Percentiles rank a stretch among this genome's conserved stretches.
phyloP scores from a whole-genome alignment of 805 yeast species.

The Spencermartinsiella europaea region DNA sequence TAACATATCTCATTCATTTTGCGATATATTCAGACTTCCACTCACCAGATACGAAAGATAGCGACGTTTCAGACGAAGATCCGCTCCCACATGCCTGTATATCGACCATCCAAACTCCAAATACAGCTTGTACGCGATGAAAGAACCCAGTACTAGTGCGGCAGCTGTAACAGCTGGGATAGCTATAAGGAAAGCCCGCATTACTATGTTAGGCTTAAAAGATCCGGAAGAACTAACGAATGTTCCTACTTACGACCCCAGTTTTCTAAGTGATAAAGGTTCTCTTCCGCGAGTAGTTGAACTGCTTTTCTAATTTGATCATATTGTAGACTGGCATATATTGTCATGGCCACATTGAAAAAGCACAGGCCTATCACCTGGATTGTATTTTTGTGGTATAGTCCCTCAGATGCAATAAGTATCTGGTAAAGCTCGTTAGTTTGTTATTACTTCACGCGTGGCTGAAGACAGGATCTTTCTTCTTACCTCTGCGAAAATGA shows the following conservation, averaged over 20 bases:
- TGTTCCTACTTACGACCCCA: constrained; percentile 21
- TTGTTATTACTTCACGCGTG: neutral
- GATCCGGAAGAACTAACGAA: constrained; percentile 1
- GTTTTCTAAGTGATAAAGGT: constrained; percentile 10
- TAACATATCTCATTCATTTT: neutral
- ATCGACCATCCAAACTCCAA: constrained; percentile 42
- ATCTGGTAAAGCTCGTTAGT: constrained; percentile 34
- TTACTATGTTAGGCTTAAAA: constrained; percentile 15
- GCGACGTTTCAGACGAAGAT: constrained; percentile 35
- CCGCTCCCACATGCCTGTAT: constrained; percentile 47
- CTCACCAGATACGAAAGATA: constrained; percentile 26
- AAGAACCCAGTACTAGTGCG: constrained; percentile 32
- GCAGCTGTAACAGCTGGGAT: constrained; percentile 39
- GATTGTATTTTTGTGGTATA: constrained; percentile 37
- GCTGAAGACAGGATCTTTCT: neutral
- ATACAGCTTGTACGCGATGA: constrained; percentile 34
- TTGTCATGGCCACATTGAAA: constrained; percentile 40
- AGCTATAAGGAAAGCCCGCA: constrained; percentile 39
- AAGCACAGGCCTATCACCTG: constrained; percentile 34
- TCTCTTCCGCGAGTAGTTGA: constrained; percentile 12
- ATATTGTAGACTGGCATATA: constrained; percentile 45
- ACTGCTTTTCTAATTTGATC: constrained; percentile 35
- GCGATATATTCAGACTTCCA: constrained; percentile 6
- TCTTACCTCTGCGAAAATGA: constrained; percentile 39
- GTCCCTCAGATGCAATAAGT: constrained; percentile 36